These are phyloP conservation scores for Crithidia fasciculata DNA, from an alignment of 208 protist species.

Conservation along the genomic window DNA sequence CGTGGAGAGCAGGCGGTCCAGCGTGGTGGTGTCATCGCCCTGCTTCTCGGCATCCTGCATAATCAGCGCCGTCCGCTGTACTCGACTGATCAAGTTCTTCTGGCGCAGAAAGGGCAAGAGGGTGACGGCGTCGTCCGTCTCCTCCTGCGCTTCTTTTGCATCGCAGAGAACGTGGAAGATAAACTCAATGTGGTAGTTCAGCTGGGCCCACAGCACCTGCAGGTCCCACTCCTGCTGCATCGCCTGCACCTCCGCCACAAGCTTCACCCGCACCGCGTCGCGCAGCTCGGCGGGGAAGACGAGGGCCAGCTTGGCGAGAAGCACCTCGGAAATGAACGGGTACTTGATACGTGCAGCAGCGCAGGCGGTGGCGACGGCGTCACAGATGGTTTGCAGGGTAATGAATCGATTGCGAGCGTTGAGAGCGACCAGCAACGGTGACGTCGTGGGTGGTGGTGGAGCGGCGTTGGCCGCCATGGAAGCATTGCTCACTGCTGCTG, in stretches of 20 bases:
- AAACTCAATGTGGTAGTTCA: constrained; percentile 84
- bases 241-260: constrained; percentile 57
- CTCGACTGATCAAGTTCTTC: constrained; percentile 50
- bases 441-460: background rate
- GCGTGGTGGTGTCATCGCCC: constrained; percentile 38
- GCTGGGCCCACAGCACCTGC: constrained; percentile 77
- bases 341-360: constrained; percentile 11
- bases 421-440: constrained; percentile 1
- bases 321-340: constrained; percentile 7
- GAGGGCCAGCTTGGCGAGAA: constrained; percentile 18
- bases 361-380: constrained; percentile 14
- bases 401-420: constrained; percentile 11
- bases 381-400: constrained; percentile 22
- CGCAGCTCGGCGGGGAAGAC: constrained; percentile 25
- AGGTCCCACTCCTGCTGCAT: constrained; percentile 77
- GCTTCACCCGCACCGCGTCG: constrained; percentile 39
- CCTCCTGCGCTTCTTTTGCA: constrained; percentile 66
- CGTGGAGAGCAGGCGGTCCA: constrained; percentile 72
- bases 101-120: constrained; percentile 69
- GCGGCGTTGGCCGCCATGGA: background rate
- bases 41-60: constrained; percentile 37
- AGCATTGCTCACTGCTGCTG: background rate
- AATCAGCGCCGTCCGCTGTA: constrained; percentile 59
- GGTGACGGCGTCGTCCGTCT: constrained; percentile 61
- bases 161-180: constrained; percentile 81